Conservation (phyloP, 495 filamentous ascomycete genomes). For the Lophiostoma macrostomum region DNA sequence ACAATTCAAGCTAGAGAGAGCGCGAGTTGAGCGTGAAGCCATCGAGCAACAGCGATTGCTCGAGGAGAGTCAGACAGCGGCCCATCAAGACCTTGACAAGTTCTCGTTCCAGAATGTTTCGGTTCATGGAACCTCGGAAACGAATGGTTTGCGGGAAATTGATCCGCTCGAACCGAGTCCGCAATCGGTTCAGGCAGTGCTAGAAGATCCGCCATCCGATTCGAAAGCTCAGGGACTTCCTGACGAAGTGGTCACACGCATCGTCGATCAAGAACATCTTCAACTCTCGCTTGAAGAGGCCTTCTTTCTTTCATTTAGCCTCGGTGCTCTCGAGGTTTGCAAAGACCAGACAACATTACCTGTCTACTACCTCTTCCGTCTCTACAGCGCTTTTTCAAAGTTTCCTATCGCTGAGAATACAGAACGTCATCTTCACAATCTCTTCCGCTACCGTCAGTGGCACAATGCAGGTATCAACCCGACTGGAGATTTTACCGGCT, state of each 20-base stretch:
- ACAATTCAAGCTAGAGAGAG: slow-evolving; percentile 83
- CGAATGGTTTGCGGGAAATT: no score
- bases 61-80: no score
- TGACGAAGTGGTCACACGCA: slow-evolving; percentile 3
- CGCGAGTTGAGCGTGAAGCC: slow-evolving; percentile 74
- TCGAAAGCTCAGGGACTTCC: neutral
- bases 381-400: slow-evolving; percentile 39
- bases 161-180: no score
- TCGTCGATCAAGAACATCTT: slow-evolving; percentile 82
- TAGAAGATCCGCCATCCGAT: no score
- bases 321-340: slow-evolving; percentile 71
- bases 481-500: slow-evolving; percentile 67
- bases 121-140: no score
- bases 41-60: slow-evolving; percentile 50
- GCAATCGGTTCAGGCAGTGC: no score
- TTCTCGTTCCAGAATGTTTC: no score
- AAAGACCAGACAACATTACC: slow-evolving; percentile 47
- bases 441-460: no score
- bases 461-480: no score
- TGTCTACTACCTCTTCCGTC: slow-evolving; percentile 38
- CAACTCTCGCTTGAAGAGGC: slow-evolving; percentile 88
- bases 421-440: slow-evolving; percentile 42
- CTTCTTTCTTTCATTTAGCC: slow-evolving; percentile 81
- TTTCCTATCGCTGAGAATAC: slow-evolving; percentile 33
- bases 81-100: no score